These are phyloP conservation scores for Ormosia semicastrata DNA, from an alignment of 306 rosid species.

Conservation along the genomic window DNA sequence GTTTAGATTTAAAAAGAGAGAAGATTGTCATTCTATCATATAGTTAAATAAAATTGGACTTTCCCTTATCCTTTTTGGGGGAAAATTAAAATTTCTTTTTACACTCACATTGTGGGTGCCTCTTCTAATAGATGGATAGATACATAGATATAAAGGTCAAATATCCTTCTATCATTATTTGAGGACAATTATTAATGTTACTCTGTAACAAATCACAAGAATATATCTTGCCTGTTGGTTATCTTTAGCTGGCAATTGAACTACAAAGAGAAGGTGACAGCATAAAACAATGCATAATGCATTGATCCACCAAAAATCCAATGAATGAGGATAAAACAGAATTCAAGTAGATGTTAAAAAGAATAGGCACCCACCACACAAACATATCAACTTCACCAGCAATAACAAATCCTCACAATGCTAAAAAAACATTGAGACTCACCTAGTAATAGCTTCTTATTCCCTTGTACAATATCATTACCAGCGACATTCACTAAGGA, in stretches of 20 bases:
- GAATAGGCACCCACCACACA: conserved; percentile 1
- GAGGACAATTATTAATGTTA: not conserved
- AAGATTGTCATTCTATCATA: not conserved
- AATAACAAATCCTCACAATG: not conserved
- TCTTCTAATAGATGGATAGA: not conserved
- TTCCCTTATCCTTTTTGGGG: not conserved
- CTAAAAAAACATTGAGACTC: conserved; percentile 24
- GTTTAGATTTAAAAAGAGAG: not conserved
- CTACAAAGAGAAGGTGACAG: not conserved
- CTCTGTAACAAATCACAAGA: conserved; percentile 1
- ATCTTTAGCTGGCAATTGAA: conserved; percentile 3
- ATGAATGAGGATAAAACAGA: conserved; percentile 3
- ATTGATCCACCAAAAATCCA: conserved; percentile 9
- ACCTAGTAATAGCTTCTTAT: conserved; percentile 95
- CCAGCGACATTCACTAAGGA: conserved; percentile 98
- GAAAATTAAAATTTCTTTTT: not conserved
- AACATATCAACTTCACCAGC: conserved; percentile 1
- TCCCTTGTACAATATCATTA: conserved; percentile 97
- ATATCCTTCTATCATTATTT: not conserved
- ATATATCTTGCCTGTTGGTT: not conserved
- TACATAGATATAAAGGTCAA: not conserved
- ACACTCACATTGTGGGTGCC: not conserved
- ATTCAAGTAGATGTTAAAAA: conserved; percentile 1
- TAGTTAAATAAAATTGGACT: not conserved
- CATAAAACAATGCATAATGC: conserved; percentile 13